Percentiles rank a stretch among this genome's conserved stretches.
phyloP scores from a whole-genome alignment of 345 rosid species.

The Salix suchowensis region DNA sequence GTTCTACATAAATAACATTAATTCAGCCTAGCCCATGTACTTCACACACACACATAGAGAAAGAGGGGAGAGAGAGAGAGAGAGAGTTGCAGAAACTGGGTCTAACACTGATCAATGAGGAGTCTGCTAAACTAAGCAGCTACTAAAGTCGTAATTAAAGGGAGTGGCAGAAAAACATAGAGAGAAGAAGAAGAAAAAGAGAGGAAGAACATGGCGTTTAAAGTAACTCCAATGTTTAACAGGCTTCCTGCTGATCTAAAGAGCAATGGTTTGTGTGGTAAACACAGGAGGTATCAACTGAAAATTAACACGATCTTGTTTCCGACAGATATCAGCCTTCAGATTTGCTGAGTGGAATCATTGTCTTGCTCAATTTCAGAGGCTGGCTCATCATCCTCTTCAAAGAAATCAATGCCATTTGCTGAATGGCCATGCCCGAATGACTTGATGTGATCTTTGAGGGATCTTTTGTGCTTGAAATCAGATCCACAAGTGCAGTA shows the following conservation, averaged over 20 bases:
- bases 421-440: slow-evolving; percentile 83
- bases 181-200: neutral
- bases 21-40: too few species aligned
- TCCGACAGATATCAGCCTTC: neutral
- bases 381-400: slow-evolving; percentile 65
- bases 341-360: slow-evolving; percentile 30
- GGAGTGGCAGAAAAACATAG: too few species aligned
- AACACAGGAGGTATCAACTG: slow-evolving; percentile 5
- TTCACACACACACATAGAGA: neutral
- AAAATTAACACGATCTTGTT: neutral
- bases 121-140: neutral
- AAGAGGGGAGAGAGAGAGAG: neutral
- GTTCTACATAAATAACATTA: too few species aligned
- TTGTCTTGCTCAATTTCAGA: slow-evolving; percentile 72
- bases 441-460: slow-evolving; percentile 85
- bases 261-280: slow-evolving; percentile 7
- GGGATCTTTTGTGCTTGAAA: slow-evolving; percentile 93
- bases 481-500: slow-evolving; percentile 93
- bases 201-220: neutral
- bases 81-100: slow-evolving; percentile 4
- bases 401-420: slow-evolving; percentile 55
- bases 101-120: slow-evolving; percentile 6
- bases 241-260: neutral
- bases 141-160: neutral
- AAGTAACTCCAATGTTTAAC: neutral